Conservation (phyloP, 805 yeast genomes). For the Metschnikowia noctiluminum region DNA sequence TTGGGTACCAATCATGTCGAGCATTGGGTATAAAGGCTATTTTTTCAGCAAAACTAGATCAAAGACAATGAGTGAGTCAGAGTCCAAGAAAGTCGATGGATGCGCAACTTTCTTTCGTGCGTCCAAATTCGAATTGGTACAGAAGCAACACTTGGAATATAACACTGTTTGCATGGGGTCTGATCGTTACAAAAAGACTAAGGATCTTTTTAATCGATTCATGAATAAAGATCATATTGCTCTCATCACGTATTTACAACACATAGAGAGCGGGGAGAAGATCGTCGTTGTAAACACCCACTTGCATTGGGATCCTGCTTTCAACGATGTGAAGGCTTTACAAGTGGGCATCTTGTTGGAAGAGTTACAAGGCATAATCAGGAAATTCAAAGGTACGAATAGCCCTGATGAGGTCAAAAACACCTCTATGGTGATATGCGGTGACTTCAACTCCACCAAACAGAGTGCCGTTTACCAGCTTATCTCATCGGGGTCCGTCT, state of each 20-base stretch:
- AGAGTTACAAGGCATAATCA: conserved; percentile 68
- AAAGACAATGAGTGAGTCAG: conserved; percentile 77
- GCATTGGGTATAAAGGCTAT: conserved; percentile 73
- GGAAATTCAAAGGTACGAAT: conserved; percentile 44
- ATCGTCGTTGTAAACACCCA: conserved; percentile 85
- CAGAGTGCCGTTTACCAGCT: conserved; percentile 92
- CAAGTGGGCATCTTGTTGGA: conserved; percentile 91
- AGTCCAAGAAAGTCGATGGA: conserved; percentile 91
- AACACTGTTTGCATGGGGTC: conserved; percentile 76
- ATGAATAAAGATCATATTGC: conserved; percentile 96
- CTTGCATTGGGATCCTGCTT: conserved; percentile 97
- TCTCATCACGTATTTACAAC: conserved; percentile 69
- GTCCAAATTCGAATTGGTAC: conserved; percentile 64
- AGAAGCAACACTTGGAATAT: conserved; percentile 75
- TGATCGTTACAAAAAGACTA: conserved; percentile 86
- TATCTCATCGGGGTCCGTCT: conserved; percentile 76
- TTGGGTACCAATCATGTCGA: conserved; percentile 73
- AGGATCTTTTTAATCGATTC: conserved; percentile 91
- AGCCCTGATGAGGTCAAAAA: conserved; percentile 52
- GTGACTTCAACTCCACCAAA: conserved; percentile 88
- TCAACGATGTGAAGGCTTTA: conserved; percentile 92
- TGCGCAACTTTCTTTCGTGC: conserved; percentile 90
- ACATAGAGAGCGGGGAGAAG: conserved; percentile 64
- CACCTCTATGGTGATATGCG: conserved; percentile 81
- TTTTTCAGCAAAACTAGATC: conserved; percentile 90